phyloP scores from a whole-genome alignment of 257 asterid species.

The Haberlea rhodopensis region DNA sequence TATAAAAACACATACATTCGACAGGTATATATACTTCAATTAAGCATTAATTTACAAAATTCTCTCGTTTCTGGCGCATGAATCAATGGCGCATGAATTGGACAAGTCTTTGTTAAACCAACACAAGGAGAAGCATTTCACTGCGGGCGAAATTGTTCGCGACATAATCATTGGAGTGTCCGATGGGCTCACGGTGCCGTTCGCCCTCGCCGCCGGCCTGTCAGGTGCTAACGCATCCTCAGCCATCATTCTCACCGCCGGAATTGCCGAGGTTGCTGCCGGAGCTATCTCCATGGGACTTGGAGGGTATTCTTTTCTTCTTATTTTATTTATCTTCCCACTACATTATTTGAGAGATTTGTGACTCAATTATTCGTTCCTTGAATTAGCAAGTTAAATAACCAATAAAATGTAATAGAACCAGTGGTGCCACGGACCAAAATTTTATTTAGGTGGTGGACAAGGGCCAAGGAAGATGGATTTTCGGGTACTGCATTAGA shows the following conservation, averaged over 20 bases:
- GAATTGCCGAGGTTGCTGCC: constrained; percentile 91
- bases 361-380: background rate
- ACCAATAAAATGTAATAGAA: background rate
- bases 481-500: no score
- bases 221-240: constrained; percentile 96
- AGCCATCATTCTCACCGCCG: constrained; percentile 88
- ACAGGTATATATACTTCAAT: background rate
- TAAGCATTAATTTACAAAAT: background rate
- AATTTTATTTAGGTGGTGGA: no score
- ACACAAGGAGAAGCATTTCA: constrained; percentile 86
- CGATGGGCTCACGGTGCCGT: constrained; percentile 92
- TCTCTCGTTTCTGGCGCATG: background rate
- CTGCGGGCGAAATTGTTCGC: constrained; percentile 87
- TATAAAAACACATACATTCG: background rate
- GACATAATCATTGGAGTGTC: constrained; percentile 93
- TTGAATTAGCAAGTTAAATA: no score
- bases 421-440: no score
- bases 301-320: constrained; percentile 61
- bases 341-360: no score
- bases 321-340: background rate
- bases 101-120: constrained; percentile 42
- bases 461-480: no score
- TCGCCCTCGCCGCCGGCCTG: constrained; percentile 93
- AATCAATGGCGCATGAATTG: constrained; percentile 45
- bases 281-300: constrained; percentile 99